Evolutionary conservation across 495 filamentous ascomycete species (phyloP).

Genomic region (Xylaria flabelliformis): DNA sequence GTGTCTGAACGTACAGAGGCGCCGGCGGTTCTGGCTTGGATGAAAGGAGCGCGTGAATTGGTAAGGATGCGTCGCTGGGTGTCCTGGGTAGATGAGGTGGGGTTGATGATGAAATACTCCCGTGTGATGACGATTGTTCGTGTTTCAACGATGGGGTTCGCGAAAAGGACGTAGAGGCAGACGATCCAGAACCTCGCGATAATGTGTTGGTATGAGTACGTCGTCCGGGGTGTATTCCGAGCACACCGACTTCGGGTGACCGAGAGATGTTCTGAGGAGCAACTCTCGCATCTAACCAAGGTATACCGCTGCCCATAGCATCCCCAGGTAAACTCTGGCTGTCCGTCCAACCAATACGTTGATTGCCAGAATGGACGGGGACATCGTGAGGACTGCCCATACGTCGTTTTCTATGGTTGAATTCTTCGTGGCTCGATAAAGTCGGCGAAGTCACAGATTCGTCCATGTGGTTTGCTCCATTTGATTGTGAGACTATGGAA

Average conservation of each 20-base stretch:
- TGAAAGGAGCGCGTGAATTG: slow-evolving; percentile 54
- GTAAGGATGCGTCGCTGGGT: slow-evolving; percentile 50
- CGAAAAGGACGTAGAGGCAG: slow-evolving; percentile 35
- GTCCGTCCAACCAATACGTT: slow-evolving; percentile 33
- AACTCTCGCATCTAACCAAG: slow-evolving; percentile 38
- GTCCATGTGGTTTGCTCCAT: slow-evolving; percentile 39
- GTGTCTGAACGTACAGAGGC: slow-evolving; percentile 5
- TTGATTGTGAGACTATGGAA: slow-evolving; percentile 45
- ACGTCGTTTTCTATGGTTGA: slow-evolving; percentile 26
- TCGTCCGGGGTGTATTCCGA: slow-evolving; percentile 24
- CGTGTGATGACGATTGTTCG: slow-evolving; percentile 48
- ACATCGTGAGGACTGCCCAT: slow-evolving; percentile 37
- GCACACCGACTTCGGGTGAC: slow-evolving; percentile 34
- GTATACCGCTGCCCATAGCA: slow-evolving; percentile 8
- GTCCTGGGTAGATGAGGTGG: slow-evolving; percentile 45
- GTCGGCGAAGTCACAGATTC: slow-evolving; percentile 46
- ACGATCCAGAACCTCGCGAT: slow-evolving; percentile 34
- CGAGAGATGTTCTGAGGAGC: slow-evolving; percentile 32
- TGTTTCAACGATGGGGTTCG: slow-evolving; percentile 44
- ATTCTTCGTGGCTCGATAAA: slow-evolving; percentile 32
- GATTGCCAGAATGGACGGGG: slow-evolving; percentile 25
- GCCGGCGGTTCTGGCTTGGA: slow-evolving; percentile 42
- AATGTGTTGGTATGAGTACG: slow-evolving; percentile 21
- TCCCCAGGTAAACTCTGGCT: slow-evolving; percentile 33
- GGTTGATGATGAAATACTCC: slow-evolving; percentile 42